Evolutionary conservation across 768 basidiomycete species (phyloP).

Genomic region (Tephrocybe sp.): DNA sequence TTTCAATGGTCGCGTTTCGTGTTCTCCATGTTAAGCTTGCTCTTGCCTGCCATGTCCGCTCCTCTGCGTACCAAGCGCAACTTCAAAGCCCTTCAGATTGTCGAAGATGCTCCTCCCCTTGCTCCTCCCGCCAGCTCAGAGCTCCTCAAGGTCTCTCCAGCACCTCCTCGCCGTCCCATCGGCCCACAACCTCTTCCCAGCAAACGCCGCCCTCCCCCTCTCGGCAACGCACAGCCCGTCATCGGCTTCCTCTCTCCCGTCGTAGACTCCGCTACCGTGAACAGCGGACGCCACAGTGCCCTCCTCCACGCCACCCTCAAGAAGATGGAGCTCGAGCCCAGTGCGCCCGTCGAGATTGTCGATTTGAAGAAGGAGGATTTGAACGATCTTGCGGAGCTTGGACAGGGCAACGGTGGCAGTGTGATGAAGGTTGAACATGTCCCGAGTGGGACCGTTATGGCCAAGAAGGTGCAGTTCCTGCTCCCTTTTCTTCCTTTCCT

Average conservation of each 20-base stretch:
- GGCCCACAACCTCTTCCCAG: constrained; percentile 13
- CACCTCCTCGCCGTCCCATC: constrained; percentile 24
- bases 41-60: constrained; percentile 9
- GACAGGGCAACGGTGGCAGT: constrained; percentile 95
- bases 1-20: too few species aligned
- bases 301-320: constrained; percentile 77
- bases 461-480: constrained; percentile 79
- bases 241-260: constrained; percentile 14
- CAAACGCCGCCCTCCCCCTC: constrained; percentile 64
- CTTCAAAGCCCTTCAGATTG: constrained; percentile 82
- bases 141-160: constrained; percentile 36
- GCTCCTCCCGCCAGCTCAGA: constrained; percentile 27
- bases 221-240: constrained; percentile 49
- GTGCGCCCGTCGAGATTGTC: constrained; percentile 71
- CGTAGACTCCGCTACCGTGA: constrained; percentile 11
- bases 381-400: constrained; percentile 85
- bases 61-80: constrained; percentile 88
- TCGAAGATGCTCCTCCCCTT: constrained; percentile 38
- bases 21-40: too few species aligned
- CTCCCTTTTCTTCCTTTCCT: background rate
- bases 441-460: constrained; percentile 92
- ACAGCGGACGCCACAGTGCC: constrained; percentile 56
- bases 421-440: constrained; percentile 94
- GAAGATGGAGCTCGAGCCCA: constrained; percentile 79
- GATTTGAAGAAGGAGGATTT: constrained; percentile 88